A percentile compares a stretch with the other conserved stretches of the same genome.
phyloP scores from a whole-genome alignment of 306 rosid genomes.

The Cucumis cinereus region DNA sequence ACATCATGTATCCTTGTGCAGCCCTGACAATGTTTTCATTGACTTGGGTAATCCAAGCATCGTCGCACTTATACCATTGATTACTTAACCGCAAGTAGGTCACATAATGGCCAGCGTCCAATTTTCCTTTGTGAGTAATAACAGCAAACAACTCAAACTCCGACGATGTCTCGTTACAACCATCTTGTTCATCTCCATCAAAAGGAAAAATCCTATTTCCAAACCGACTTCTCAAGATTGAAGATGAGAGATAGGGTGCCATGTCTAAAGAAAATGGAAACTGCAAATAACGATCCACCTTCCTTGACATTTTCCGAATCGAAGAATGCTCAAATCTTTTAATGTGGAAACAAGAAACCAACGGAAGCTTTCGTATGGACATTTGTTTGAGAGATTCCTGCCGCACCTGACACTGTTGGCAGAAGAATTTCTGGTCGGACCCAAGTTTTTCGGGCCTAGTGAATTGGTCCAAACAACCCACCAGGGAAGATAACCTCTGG shows the following conservation, averaged over 20 bases:
- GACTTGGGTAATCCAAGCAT: slow-evolving; percentile 88
- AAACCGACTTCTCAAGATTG: slow-evolving; percentile 60
- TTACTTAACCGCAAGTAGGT: slow-evolving; percentile 72
- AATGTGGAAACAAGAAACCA: slow-evolving; percentile 82
- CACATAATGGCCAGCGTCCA: slow-evolving; percentile 87
- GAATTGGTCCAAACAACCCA: slow-evolving; percentile 83
- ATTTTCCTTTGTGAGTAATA: slow-evolving; percentile 74
- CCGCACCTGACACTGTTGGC: slow-evolving; percentile 81
- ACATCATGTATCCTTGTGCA: slow-evolving; percentile 92
- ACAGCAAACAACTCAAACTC: slow-evolving; percentile 91
- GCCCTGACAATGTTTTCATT: slow-evolving; percentile 80
- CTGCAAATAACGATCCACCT: slow-evolving; percentile 76
- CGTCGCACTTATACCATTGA: slow-evolving; percentile 88
- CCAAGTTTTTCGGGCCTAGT: slow-evolving; percentile 89
- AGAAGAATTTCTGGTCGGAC: slow-evolving; percentile 83
- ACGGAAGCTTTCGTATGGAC: slow-evolving; percentile 88
- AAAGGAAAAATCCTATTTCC: slow-evolving; percentile 79
- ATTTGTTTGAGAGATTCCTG: slow-evolving; percentile 90
- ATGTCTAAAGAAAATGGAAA: slow-evolving; percentile 81
- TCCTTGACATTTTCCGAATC: slow-evolving; percentile 70
- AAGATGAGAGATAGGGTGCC: slow-evolving; percentile 81
- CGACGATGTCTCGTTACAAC: slow-evolving; percentile 48
- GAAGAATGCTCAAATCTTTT: slow-evolving; percentile 94
- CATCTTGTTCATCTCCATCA: slow-evolving; percentile 55
- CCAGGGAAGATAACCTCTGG: slow-evolving; percentile 47